Evolutionary conservation across 2,329 filamentous ascomycete species (phyloP), one percentile per base, ranked within the genome.

Genomic region (Aspergillus hortae): DNA sequence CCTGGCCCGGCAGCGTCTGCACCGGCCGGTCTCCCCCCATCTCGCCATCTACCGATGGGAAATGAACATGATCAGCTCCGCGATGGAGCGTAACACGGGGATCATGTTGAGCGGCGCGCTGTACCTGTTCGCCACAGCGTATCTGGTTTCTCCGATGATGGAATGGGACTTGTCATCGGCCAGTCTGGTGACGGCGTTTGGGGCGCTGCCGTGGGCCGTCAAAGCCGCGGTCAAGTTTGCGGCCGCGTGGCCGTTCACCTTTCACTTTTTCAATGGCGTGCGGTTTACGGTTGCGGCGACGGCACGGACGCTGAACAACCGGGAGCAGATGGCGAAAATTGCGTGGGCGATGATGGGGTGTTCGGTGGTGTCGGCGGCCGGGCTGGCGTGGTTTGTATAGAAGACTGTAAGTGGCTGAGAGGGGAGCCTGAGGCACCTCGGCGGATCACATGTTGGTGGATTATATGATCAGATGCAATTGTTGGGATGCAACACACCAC

Each of bases 21-120:
- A 80, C 63, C 90, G 90, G 43, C 91, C 91, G 67, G 80, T 94
- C 61, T 82, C 89, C 30, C 90, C 90, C 45, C 89, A 95, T 68
- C 82, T 95, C 57, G 73, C 76, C 63, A 90, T 92, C 80, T 96
- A 95, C 84, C 81, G 84, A 74, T 82, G 85, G 54, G 83, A 87
- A 69, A 86, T 95, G 74, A 90, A 88, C 60, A 95, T 85, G 83
- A 84, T 88, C 69, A 78, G 80, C 59, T 86, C 85, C 55, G 83
- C 79, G 43, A 80, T 89, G 73, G 88, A 89, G 74, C 89, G 90
- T 60, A 84, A 94, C 75, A 92, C 90, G 4, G 91, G 89, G 60
- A 75, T 80, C 65, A 71, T 80, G 48, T 80, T 94, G 58, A 84
- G 84, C 47, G 88, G 85, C 58, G 75, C 77, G 44, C 78, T 94